Percentiles rank a stretch among this genome's conserved stretches.
Conservation (phyloP, 176 grass and related monocot species). For the Aegilops longissima region DNA sequence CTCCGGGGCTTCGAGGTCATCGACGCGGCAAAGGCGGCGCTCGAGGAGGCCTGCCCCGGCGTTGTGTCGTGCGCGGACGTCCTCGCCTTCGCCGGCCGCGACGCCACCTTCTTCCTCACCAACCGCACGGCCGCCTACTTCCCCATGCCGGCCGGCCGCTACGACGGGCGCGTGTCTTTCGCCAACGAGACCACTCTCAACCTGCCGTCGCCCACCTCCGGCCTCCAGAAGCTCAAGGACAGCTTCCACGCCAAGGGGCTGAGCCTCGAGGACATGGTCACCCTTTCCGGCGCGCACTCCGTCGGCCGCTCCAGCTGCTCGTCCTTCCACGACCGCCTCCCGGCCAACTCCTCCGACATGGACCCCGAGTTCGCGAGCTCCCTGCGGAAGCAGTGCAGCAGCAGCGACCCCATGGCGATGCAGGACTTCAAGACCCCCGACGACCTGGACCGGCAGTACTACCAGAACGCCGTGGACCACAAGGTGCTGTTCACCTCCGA, state of each 20-base stretch:
- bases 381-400: slow-evolving; percentile 25
- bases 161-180: slow-evolving; percentile 38
- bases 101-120: slow-evolving; percentile 31
- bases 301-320: slow-evolving; percentile 57
- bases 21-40: slow-evolving; percentile 38
- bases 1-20: slow-evolving; percentile 52
- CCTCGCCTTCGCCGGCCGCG: slow-evolving; percentile 51
- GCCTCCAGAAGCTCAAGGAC: neutral
- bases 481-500: slow-evolving; percentile 51
- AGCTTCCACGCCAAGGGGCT: slow-evolving; percentile 38
- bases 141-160: slow-evolving; percentile 37
- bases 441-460: slow-evolving; percentile 49
- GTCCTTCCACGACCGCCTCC: slow-evolving; percentile 43
- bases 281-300: slow-evolving; percentile 59
- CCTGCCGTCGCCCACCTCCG: slow-evolving; percentile 24
- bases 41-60: slow-evolving; percentile 34
- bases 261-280: slow-evolving; percentile 31
- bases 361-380: slow-evolving; percentile 7
- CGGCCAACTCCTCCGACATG: slow-evolving; percentile 18
- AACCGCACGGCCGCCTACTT: neutral
- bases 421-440: slow-evolving; percentile 36
- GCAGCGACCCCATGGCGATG: neutral
- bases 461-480: slow-evolving; percentile 24
- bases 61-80: slow-evolving; percentile 45
- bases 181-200: slow-evolving; percentile 7